Percentiles rank a stretch among this genome's conserved stretches.
These are phyloP conservation scores for Aethionema arabicum DNA, from an alignment of 345 rosid species.

Conservation along the genomic window DNA sequence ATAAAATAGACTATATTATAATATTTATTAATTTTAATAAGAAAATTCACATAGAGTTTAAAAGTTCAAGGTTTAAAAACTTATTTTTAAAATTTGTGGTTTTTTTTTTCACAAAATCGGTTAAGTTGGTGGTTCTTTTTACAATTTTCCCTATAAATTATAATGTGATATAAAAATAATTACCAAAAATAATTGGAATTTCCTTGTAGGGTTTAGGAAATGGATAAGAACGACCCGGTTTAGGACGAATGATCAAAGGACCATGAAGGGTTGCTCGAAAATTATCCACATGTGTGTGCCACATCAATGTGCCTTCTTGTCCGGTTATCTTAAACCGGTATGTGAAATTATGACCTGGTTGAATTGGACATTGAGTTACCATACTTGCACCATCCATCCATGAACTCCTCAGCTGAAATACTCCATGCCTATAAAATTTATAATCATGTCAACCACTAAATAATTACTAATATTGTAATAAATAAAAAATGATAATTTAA, in stretches of 20 bases:
- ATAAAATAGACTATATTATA: no score
- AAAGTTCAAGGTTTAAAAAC: no score
- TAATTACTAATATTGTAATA: not conserved
- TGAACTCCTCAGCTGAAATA: conserved; percentile 37
- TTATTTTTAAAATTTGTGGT: no score
- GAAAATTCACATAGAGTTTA: no score
- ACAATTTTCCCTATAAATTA: no score
- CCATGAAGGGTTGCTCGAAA: conserved; percentile 49
- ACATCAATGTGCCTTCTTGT: conserved; percentile 50
- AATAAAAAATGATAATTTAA: no score
- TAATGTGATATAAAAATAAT: not conserved
- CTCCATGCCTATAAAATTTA: conserved; percentile 42
- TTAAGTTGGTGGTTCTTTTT: no score
- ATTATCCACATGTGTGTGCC: conserved; percentile 44
- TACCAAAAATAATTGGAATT: conserved; percentile 33
- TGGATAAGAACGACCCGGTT: conserved; percentile 27
- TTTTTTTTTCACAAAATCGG: no score
- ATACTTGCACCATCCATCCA: conserved; percentile 47
- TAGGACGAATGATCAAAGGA: conserved; percentile 47
- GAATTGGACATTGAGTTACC: conserved; percentile 48
- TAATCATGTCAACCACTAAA: not conserved
- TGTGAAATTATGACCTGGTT: conserved; percentile 35
- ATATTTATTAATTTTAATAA: no score
- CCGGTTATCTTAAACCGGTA: conserved; percentile 39
- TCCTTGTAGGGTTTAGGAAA: conserved; percentile 36